A percentile compares a stretch with the other conserved stretches of the same genome.
These are phyloP conservation scores for Cyberlindnera japonica DNA, from an alignment of 805 yeast species.

Conservation along the genomic window DNA sequence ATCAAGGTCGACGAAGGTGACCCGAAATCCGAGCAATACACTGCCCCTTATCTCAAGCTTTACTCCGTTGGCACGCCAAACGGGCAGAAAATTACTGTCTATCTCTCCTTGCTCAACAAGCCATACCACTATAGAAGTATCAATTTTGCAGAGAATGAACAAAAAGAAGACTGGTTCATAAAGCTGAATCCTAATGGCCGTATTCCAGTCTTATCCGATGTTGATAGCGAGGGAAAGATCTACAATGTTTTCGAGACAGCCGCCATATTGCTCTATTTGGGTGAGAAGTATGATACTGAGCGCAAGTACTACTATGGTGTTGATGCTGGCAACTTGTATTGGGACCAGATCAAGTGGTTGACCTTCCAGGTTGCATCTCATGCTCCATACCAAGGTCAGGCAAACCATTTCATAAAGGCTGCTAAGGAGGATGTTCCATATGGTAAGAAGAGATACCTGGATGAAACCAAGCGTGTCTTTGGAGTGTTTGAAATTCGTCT, in stretches of 20 bases:
- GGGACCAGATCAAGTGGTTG: slow-evolving; percentile 49
- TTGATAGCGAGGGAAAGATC: slow-evolving; percentile 36
- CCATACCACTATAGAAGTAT: slow-evolving; percentile 35
- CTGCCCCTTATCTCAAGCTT: slow-evolving; percentile 41
- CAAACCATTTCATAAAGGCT: slow-evolving; percentile 40
- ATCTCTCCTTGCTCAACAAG: slow-evolving; percentile 31
- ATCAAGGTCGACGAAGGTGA: slow-evolving; percentile 26
- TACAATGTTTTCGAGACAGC: slow-evolving; percentile 54
- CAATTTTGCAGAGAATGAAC: slow-evolving; percentile 40
- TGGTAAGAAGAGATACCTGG: slow-evolving; percentile 47
- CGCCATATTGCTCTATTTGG: slow-evolving; percentile 56
- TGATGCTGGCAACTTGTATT: slow-evolving; percentile 40
- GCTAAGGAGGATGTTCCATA: slow-evolving; percentile 52
- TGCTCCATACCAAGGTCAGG: slow-evolving; percentile 66
- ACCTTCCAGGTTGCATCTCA: slow-evolving; percentile 56
- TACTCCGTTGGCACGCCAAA: slow-evolving; percentile 43
- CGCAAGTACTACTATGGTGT: slow-evolving; percentile 36
- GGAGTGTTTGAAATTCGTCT: slow-evolving; percentile 52
- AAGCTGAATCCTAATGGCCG: slow-evolving; percentile 60
- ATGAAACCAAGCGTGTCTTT: slow-evolving; percentile 50
- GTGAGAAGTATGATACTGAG: slow-evolving; percentile 57
- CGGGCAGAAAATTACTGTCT: slow-evolving; percentile 37
- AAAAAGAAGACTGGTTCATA: slow-evolving; percentile 55
- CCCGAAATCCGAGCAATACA: slow-evolving; percentile 28
- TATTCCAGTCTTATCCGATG: slow-evolving; percentile 51